Conservation (phyloP, 2,329 filamentous ascomycete species). For the Claviceps sp. region DNA sequence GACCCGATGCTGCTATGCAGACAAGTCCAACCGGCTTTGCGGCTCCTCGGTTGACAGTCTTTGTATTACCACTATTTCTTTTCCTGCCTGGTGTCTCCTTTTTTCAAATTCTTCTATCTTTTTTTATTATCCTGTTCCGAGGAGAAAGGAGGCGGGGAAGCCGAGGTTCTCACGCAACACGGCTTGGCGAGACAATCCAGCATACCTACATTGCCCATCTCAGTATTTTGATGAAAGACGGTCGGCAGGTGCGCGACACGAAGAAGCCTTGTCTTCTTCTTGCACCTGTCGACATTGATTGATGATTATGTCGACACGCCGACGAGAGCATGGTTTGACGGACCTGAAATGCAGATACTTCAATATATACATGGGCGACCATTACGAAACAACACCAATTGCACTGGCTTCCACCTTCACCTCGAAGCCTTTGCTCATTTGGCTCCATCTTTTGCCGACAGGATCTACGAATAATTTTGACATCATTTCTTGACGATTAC, state of each 20-base stretch:
- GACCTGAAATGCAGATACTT: conserved; percentile 27
- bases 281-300: conserved; percentile 17
- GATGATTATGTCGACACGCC: conserved; percentile 24
- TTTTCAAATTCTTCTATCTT: not conserved
- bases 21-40: not conserved
- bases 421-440: conserved; percentile 5
- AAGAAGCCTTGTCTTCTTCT: not conserved
- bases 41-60: not conserved
- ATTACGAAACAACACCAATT: conserved; percentile 22
- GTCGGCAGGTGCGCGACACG: conserved; percentile 3
- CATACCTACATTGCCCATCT: conserved; percentile 4
- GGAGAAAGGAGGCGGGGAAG: not conserved
- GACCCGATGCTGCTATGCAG: not conserved
- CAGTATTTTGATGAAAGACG: conserved; percentile 5
- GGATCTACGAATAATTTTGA: conserved; percentile 6
- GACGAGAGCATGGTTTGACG: conserved; percentile 24
- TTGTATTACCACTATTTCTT: conserved; percentile 5
- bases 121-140: not conserved
- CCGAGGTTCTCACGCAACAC: not conserved
- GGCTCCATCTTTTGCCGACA: conserved; percentile 5
- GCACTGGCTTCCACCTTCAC: conserved; percentile 15
- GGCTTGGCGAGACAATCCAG: not conserved
- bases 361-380: conserved; percentile 28
- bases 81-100: not conserved
- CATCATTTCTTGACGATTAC: conserved; percentile 28